Evolutionary conservation across 345 rosid genomes (phyloP), one percentile per base, ranked within the genome.

Genomic region (Firmiana major): DNA sequence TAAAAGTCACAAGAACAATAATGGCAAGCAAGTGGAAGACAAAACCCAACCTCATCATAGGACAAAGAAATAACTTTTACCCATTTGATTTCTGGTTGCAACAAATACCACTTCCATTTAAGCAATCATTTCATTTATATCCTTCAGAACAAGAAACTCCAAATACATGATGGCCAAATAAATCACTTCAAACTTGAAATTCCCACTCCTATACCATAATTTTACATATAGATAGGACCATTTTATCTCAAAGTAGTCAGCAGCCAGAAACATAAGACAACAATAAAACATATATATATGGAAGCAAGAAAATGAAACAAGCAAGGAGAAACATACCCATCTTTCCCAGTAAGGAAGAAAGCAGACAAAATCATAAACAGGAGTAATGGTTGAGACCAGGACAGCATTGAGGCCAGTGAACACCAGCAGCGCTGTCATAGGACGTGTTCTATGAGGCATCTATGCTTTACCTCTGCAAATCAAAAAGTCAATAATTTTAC

Each of bases 321-420:
- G 58, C 1, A 54, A 43, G 26, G n/a, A 19, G 55, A 19, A 79
- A 48, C 85, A 58, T 85, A 88, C 95, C 90, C 89, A 79, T 88
- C 93, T 86, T 85, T 91, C 95, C 93, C 95, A 89, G 74, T 81
- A 91, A 64, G 93, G 93, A 73, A 66, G 91, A 81, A 89, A 91
- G 87, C 93, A 89, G 31, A 91, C 89, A 43, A 88, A 91, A 78
- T 91, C 93, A 73, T 89, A 91, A 75, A 91, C 93, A 0, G 93
- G 89, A 76, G 84, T 58, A 49, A 91, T 87, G 46, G 90, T 89
- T 0, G 87, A 78, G 45, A 89, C 89, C 82, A 91, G 80, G 62
- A 87, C 75, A 43, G 73, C 79, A 48, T 88, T 91, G 49, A 89
- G 79, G 42, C 93, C 93, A 0, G 89, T 84, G 80, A 91, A 89